Evolutionary conservation across 176 grass and related monocot genomes (phyloP), one percentile per base, ranked within the genome.

Genomic region (Chloris gayana): DNA sequence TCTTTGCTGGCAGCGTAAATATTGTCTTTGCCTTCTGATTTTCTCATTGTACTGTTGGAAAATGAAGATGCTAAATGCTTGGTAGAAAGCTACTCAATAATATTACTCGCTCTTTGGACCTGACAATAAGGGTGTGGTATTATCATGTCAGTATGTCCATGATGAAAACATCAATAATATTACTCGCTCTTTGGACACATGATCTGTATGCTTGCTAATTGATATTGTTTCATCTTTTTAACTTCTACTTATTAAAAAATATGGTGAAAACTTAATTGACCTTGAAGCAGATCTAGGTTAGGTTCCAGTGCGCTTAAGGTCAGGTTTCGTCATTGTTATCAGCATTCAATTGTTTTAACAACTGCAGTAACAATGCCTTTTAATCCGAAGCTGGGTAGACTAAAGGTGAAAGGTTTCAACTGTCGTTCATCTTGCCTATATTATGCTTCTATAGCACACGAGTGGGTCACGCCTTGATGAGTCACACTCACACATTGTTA

Each of bases 21-120:
- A 7, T 50, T 83, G 57, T 54, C 62, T 80, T 87, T 25, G 3
- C 59, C 3, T 66, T 84, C 27, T 75, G 24, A 19, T 49, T 67
- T 41, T 67, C 5, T 15, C 27, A 47, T 5, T 84, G 39, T 13
- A 37, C 18, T 77, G 21, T 72, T 67, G 22, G 18, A 73, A 79
- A 50, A 17, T 9, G 14, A 27, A 31, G 47, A 58, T 57, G 50
- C 22, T 41, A 69, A 41, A 54, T 69, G 24, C 15, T 68, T 45
- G 60, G 0, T 63, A 29, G 8, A 4, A 65, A 33, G 45, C 19
- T 6, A 60, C n/a, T n/a, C n/a, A n/a, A n/a, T n/a, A n/a, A n/a
- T 27, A 70, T 15, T 6, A 47, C 27, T 62, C 21, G 26, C 27
- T n/a, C n/a, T n/a, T n/a, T n/a, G n/a, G n/a, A 14, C 47, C 6